Conservation (phyloP, 371 early-diverging fungal species). For the Apophysomyces variabilis region DNA sequence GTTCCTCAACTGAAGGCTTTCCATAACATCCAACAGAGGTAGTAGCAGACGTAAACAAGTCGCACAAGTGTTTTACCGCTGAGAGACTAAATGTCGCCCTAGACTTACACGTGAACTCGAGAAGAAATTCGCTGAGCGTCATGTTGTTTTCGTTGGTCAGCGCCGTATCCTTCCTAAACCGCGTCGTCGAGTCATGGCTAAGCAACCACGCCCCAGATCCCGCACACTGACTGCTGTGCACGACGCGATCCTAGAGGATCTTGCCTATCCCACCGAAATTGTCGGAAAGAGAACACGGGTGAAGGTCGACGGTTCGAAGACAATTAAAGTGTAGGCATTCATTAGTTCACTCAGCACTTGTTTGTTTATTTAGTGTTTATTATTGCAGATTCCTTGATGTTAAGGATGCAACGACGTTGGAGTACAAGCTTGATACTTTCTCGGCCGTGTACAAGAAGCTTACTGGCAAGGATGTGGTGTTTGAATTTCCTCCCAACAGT, state of each 20-base stretch:
- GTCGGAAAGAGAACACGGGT: conserved; percentile 97
- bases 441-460: conserved; percentile 92
- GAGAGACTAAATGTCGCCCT: background rate
- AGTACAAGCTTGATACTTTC: conserved; percentile 98
- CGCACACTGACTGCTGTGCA: conserved; percentile 96
- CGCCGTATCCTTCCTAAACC: conserved; percentile 95
- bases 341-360: too few species aligned
- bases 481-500: conserved; percentile 86
- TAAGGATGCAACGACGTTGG: conserved; percentile 95
- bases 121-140: conserved; percentile 98
- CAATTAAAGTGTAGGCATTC: conserved; percentile 85
- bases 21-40: conserved; percentile 94
- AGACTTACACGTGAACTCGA: conserved; percentile 95
- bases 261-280: conserved; percentile 97
- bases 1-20: conserved; percentile 90
- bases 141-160: conserved; percentile 93
- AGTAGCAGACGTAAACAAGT: conserved; percentile 13
- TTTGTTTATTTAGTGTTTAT: background rate
- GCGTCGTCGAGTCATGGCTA: conserved; percentile 80
- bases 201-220: conserved; percentile 92
- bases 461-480: conserved; percentile 96
- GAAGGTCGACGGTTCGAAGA: conserved; percentile 90
- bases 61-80: too few species aligned
- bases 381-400: conserved; percentile 83
- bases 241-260: conserved; percentile 93